phyloP scores from a whole-genome alignment of 140 eudicot species.

The Anethum foeniculum region DNA sequence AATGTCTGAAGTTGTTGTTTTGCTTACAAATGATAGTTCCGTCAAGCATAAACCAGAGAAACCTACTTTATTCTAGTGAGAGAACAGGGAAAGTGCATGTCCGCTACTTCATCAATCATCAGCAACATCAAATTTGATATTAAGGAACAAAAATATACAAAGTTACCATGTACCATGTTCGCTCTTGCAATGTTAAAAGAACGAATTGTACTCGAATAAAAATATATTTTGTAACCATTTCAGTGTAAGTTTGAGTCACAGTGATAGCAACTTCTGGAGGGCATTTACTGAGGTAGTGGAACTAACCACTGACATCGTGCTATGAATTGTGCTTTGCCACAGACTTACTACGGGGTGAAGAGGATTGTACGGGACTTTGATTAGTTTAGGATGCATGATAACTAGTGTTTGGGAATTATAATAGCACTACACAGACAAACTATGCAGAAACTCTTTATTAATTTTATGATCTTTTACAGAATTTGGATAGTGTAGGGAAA shows the following conservation, averaged over 20 bases:
- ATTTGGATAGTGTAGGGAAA: too few species aligned
- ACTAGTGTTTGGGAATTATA: too few species aligned
- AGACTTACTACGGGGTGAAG: background rate
- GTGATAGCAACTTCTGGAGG: background rate
- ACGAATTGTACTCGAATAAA: background rate
- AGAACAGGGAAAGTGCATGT: background rate
- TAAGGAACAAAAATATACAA: background rate
- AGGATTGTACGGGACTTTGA: background rate
- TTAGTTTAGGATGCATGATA: background rate
- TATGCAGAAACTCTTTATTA: too few species aligned
- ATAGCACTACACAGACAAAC: background rate
- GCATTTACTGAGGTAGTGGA: background rate
- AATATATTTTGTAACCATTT: background rate
- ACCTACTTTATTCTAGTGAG: background rate
- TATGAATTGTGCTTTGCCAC: background rate
- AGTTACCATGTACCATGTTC: background rate
- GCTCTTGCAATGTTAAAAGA: background rate
- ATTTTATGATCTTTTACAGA: too few species aligned
- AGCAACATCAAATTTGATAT: background rate
- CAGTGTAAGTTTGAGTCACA: background rate
- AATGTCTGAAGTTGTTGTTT: slow-evolving; percentile 44
- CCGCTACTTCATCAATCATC: background rate
- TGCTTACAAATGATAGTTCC: slow-evolving; percentile 24
- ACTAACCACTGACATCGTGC: background rate
- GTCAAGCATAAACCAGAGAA: slow-evolving; percentile 8